phyloP scores from a whole-genome alignment of 352 stramenopile species.

The Blastocystis sp. region DNA sequence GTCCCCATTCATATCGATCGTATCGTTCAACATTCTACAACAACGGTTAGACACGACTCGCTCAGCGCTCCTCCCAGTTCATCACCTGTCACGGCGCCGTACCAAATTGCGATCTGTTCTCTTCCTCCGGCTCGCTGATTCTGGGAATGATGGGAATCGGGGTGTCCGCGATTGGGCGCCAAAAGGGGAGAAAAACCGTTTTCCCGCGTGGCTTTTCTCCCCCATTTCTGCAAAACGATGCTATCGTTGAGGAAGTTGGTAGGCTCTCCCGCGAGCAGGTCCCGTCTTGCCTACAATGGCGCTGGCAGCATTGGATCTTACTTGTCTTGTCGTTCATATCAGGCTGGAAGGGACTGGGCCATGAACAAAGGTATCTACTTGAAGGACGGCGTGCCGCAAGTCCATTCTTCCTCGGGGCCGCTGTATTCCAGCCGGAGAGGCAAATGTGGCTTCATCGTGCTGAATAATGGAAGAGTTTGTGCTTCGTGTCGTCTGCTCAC shows the following conservation, averaged over 20 bases:
- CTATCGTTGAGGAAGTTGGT: conserved; percentile 36
- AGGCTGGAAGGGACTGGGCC: conserved; percentile 28
- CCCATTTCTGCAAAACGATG: conserved; percentile 44
- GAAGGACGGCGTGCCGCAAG: background rate
- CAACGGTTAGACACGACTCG: background rate
- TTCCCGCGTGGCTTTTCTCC: background rate
- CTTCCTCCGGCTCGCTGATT: background rate
- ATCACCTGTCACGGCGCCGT: background rate
- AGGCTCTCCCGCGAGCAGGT: background rate
- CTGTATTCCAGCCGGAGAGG: conserved; percentile 37
- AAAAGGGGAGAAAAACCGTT: conserved; percentile 22
- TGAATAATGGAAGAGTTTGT: conserved; percentile 18
- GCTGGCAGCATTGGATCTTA: background rate
- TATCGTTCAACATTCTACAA: background rate
- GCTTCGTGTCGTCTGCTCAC: background rate
- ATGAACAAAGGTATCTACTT: background rate
- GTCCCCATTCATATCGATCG: background rate
- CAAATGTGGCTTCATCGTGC: conserved; percentile 60
- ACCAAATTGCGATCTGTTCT: background rate
- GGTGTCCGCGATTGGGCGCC: background rate
- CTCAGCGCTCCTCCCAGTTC: background rate
- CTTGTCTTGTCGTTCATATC: conserved; percentile 19
- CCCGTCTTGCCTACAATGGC: background rate
- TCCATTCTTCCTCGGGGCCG: background rate
- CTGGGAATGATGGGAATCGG: background rate